Evolutionary conservation across 495 filamentous ascomycete species (phyloP).

Genomic region (Lasiosphaeria ovina): DNA sequence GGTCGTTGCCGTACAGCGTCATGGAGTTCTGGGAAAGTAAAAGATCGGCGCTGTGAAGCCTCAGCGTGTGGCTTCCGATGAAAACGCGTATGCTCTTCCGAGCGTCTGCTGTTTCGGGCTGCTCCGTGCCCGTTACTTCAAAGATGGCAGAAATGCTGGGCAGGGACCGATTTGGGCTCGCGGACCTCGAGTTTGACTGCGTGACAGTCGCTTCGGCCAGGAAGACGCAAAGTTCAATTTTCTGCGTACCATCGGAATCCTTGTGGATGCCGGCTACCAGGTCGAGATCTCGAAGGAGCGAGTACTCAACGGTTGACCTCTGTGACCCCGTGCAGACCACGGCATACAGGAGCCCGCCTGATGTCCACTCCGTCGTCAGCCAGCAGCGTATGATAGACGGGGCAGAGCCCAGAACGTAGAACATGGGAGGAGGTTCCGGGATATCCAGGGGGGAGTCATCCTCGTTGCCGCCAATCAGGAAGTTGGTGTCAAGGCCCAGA

Average conservation of each 20-base stretch:
- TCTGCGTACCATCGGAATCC: constrained; percentile 58
- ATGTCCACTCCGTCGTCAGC: constrained; percentile 82
- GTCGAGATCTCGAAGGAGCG: constrained; percentile 69
- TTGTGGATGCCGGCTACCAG: constrained; percentile 64
- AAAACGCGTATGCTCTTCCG: constrained; percentile 71
- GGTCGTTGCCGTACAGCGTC: constrained; percentile 80
- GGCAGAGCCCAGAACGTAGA: constrained; percentile 79
- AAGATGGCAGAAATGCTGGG: constrained; percentile 78
- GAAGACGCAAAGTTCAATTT: constrained; percentile 76
- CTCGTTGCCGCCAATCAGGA: constrained; percentile 58
- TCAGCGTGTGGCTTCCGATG: constrained; percentile 82
- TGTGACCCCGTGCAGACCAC: constrained; percentile 91
- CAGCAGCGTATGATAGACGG: constrained; percentile 96
- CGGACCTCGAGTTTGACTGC: constrained; percentile 67
- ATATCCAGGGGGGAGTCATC: constrained; percentile 63
- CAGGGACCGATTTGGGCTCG: constrained; percentile 73
- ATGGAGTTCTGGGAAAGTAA: constrained; percentile 88
- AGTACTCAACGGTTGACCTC: constrained; percentile 70
- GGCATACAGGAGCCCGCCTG: constrained; percentile 83
- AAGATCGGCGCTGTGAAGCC: constrained; percentile 85
- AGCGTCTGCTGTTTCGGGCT: constrained; percentile 40
- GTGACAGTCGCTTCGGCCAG: constrained; percentile 86
- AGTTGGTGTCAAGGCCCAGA: constrained; percentile 72
- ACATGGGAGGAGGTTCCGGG: constrained; percentile 73
- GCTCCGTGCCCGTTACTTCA: constrained; percentile 59